phyloP scores from a whole-genome alignment of 176 grass and related monocot species.

The Carex parvula region DNA sequence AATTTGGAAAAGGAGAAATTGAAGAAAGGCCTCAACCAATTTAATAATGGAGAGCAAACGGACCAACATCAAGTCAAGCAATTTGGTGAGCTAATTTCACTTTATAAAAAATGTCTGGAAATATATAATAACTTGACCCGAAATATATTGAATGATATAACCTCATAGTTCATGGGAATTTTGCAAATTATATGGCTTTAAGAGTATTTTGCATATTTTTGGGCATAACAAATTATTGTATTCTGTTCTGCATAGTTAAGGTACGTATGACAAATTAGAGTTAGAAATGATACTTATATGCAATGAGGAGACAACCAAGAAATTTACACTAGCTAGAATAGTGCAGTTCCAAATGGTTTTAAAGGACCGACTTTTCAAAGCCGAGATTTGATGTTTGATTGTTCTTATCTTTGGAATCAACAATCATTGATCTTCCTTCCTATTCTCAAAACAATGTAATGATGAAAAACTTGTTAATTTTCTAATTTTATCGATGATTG shows the following conservation, averaged over 20 bases:
- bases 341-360: no score
- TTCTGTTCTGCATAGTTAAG: neutral
- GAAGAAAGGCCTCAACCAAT: neutral
- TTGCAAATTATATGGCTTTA: no score
- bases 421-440: neutral
- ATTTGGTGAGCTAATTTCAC: conserved; percentile 13
- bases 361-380: no score
- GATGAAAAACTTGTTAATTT: neutral
- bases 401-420: neutral
- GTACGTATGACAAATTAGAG: neutral
- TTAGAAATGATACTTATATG: neutral
- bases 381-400: neutral
- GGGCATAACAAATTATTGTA: neutral
- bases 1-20: conserved; percentile 15
- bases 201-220: neutral
- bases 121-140: neutral
- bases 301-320: neutral
- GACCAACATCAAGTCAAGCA: neutral
- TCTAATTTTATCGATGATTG: neutral
- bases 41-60: neutral
- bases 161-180: neutral
- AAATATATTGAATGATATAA: conserved; percentile 1
- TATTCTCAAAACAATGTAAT: neutral
- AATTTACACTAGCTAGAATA: no score
- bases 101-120: neutral